These are phyloP conservation scores for Byssoonygena ceratinophila DNA, from an alignment of 2,329 filamentous ascomycete species.

Conservation along the genomic window DNA sequence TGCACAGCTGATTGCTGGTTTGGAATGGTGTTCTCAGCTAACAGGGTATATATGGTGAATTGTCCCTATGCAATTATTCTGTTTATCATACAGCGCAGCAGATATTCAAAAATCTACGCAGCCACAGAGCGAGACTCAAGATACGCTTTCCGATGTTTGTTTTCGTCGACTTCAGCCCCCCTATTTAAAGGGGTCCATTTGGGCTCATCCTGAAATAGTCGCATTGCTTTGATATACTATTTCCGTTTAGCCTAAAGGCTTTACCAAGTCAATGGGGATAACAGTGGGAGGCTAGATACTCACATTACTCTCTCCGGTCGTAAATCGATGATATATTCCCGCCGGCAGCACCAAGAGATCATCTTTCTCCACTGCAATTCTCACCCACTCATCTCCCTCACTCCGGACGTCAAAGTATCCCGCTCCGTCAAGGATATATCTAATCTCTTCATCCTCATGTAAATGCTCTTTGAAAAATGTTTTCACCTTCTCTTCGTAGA, in stretches of 20 bases:
- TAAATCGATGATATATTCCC: constrained; percentile 96
- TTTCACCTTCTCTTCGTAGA: constrained; percentile 90
- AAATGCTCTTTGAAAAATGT: constrained; percentile 90
- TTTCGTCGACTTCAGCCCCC: constrained; percentile 61
- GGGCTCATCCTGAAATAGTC: constrained; percentile 94
- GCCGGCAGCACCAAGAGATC: constrained; percentile 89
- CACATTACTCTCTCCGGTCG: constrained; percentile 83
- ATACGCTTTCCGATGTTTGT: constrained; percentile 70
- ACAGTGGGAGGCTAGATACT: constrained; percentile 34
- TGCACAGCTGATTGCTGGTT: too few species aligned
- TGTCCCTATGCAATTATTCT: background rate
- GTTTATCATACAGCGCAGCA: background rate
- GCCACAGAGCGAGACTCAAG: constrained; percentile 34
- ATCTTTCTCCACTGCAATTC: constrained; percentile 70
- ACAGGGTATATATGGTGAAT: too few species aligned
- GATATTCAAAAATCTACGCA: background rate
- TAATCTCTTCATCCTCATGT: constrained; percentile 97
- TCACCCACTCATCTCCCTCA: constrained; percentile 75
- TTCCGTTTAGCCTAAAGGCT: too few species aligned
- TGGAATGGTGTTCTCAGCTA: too few species aligned
- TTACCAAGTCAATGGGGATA: background rate
- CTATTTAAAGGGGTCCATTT: constrained; percentile 96
- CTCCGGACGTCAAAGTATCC: constrained; percentile 91
- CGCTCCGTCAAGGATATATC: constrained; percentile 77
- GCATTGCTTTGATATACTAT: constrained; percentile 93